Percentiles rank a stretch among this genome's conserved stretches.
phyloP scores from a whole-genome alignment of 1,284 basidiomycete genomes.

The Pascua guehoae region DNA sequence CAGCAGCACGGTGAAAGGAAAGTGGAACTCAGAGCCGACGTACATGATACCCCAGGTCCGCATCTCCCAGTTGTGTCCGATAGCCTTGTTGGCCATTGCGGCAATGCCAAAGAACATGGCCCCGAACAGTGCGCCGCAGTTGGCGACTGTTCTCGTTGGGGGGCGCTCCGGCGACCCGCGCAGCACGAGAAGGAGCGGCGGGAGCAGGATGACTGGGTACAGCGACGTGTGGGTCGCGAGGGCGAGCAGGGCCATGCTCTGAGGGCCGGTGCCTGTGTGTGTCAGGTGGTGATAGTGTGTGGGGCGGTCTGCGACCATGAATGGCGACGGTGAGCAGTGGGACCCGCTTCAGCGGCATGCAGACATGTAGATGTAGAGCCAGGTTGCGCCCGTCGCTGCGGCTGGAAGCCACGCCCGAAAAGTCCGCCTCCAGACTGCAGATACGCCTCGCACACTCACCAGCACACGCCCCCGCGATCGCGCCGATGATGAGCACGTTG shows the following conservation, averaged over 20 bases:
- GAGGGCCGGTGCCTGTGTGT: conserved; percentile 55
- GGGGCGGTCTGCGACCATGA: neutral
- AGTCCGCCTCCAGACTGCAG: no score
- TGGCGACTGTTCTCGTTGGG: no score
- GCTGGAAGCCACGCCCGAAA: no score
- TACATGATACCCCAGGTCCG: conserved; percentile 83
- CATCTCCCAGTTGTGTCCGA: conserved; percentile 59
- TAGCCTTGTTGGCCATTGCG: conserved; percentile 1
- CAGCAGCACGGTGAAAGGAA: neutral
- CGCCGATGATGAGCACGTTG: conserved; percentile 63
- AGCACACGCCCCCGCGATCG: conserved; percentile 68
- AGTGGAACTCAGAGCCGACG: conserved; percentile 48
- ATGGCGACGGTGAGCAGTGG: no score
- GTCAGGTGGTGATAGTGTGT: neutral
- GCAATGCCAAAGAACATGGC: no score
- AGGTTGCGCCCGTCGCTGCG: no score
- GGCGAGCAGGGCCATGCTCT: conserved; percentile 63
- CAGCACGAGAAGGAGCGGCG: conserved; percentile 58
- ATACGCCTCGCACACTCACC: conserved; percentile 52
- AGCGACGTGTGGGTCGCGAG: conserved; percentile 67
- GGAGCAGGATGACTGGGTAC: conserved; percentile 65
- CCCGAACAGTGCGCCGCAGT: no score
- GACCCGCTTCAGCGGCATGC: no score
- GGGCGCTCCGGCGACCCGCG: neutral
- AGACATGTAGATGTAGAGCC: no score